phyloP scores from a whole-genome alignment of 1,284 basidiomycete species.

The Polyporus tsugae region DNA sequence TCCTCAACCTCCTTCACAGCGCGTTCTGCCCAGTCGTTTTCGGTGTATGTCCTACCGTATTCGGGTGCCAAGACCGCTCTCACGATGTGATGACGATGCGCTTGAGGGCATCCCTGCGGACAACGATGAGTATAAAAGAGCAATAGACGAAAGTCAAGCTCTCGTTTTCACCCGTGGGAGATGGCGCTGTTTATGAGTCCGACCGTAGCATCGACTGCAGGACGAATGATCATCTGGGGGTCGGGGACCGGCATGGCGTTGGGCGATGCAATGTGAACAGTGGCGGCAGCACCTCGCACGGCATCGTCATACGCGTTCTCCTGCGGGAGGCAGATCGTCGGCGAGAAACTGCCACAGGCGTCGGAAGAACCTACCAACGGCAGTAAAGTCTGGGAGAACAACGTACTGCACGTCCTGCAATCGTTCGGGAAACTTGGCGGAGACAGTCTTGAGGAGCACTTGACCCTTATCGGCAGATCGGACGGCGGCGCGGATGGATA shows the following conservation, averaged over 20 bases:
- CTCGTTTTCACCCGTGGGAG: constrained; percentile 29
- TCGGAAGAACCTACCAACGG: constrained; percentile 42
- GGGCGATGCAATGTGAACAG: constrained; percentile 57
- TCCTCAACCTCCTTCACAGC: constrained; percentile 58
- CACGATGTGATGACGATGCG: constrained; percentile 70
- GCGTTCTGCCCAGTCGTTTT: constrained; percentile 72
- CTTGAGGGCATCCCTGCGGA: constrained; percentile 17
- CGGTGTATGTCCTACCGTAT: constrained; percentile 42
- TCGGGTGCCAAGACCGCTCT: constrained; percentile 53
- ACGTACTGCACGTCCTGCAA: constrained; percentile 49
- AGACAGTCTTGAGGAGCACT: constrained; percentile 51
- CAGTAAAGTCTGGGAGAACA: constrained; percentile 62
- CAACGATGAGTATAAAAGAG: background rate
- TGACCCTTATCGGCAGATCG: constrained; percentile 57
- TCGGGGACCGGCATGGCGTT: constrained; percentile 42
- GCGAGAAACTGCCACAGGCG: background rate
- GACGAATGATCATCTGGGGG: constrained; percentile 38
- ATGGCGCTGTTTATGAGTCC: constrained; percentile 15
- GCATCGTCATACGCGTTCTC: constrained; percentile 29
- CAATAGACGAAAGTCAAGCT: background rate
- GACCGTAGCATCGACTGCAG: constrained; percentile 14
- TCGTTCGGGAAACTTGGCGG: constrained; percentile 51
- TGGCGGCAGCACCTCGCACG: constrained; percentile 32
- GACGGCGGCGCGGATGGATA: constrained; percentile 65
- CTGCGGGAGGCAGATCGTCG: constrained; percentile 2